A percentile compares a stretch with the other conserved stretches of the same genome.
Conservation (phyloP, 2,329 filamentous ascomycete genomes). For the Neonectria faginata region DNA sequence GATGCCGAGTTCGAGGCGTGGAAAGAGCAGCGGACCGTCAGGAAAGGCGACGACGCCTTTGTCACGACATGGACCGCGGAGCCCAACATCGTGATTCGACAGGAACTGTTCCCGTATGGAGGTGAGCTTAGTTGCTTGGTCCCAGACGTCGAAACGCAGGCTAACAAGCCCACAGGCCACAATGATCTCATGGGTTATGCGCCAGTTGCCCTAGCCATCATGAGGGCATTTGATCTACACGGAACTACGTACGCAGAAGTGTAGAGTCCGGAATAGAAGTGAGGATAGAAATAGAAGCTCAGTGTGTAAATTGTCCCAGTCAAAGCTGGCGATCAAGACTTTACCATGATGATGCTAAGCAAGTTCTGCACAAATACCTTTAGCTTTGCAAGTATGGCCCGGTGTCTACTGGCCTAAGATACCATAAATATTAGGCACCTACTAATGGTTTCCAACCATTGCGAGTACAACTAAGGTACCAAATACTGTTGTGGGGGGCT, state of each 20-base stretch:
- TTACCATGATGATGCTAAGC: background rate
- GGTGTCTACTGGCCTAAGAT: background rate
- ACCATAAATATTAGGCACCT: no score
- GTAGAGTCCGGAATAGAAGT: background rate
- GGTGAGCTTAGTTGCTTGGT: conserved; percentile 55
- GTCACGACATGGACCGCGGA: conserved; percentile 59
- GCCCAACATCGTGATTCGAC: conserved; percentile 61
- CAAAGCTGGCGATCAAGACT: background rate
- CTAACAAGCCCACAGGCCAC: conserved; percentile 64
- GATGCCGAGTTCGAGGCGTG: conserved; percentile 55
- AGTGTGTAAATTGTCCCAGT: background rate
- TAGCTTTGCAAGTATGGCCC: background rate
- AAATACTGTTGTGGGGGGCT: no score
- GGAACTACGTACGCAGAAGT: conserved; percentile 47
- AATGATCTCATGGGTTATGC: conserved; percentile 76
- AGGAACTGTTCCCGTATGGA: conserved; percentile 67
- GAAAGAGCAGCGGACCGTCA: conserved; percentile 60
- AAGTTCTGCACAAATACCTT: background rate
- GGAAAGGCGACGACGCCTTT: conserved; percentile 60
- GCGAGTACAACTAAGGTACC: no score
- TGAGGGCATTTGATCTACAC: conserved; percentile 70
- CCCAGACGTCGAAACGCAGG: no score
- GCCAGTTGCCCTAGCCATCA: conserved; percentile 71
- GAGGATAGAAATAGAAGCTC: background rate
- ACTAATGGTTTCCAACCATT: no score